Evolutionary conservation across 768 basidiomycete species (phyloP).

Genomic region (Coprinopsis strossmayeri): DNA sequence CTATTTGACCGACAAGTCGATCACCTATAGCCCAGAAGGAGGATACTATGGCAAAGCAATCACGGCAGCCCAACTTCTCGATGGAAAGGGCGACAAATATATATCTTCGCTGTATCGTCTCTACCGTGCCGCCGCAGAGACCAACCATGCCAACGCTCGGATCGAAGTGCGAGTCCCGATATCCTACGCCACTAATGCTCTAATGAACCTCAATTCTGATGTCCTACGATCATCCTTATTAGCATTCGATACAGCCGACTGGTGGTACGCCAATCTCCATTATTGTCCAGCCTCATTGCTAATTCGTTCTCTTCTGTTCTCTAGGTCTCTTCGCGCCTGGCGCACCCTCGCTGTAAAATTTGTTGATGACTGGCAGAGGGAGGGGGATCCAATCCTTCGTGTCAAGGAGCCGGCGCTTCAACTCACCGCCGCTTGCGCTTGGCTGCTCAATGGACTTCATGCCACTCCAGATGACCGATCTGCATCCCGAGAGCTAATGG

Average conservation of each 20-base stretch:
- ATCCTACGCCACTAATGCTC: not conserved
- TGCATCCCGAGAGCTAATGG: conserved; percentile 13
- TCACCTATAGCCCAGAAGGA: conserved; percentile 7
- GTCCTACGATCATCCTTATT: not conserved
- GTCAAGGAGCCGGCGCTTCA: conserved; percentile 4
- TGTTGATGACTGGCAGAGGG: conserved; percentile 4
- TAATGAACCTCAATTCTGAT: not conserved
- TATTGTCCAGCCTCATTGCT: not conserved
- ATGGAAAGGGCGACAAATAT: not conserved
- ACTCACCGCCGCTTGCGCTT: conserved; percentile 12
- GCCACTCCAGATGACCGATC: conserved; percentile 13
- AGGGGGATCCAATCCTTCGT: not conserved
- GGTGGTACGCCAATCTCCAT: conserved; percentile 7
- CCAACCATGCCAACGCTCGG: not conserved
- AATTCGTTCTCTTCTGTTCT: not conserved
- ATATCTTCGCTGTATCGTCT: not conserved
- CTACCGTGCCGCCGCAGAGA: not conserved
- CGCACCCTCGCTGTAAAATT: not conserved
- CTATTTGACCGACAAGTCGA: conserved; percentile 15
- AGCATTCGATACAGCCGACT: not conserved
- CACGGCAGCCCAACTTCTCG: not conserved
- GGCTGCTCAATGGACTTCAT: conserved; percentile 14
- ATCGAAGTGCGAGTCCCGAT: conserved; percentile 11
- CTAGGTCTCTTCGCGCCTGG: not conserved
- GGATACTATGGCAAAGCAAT: conserved; percentile 9